Conservation (phyloP, 2,329 filamentous ascomycete genomes). For the Ilyonectria sp. region DNA sequence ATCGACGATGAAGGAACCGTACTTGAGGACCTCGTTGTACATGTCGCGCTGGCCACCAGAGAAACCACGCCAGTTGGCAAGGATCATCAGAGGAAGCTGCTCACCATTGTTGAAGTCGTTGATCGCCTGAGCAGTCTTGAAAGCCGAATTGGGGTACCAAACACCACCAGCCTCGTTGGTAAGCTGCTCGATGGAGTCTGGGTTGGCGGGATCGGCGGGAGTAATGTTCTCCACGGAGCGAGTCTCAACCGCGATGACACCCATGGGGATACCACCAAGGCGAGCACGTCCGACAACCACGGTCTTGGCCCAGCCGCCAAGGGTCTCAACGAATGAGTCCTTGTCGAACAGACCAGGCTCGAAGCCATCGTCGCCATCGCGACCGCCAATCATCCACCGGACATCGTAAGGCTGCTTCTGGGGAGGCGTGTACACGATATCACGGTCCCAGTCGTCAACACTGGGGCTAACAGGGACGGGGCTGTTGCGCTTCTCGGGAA, state of each 20-base stretch:
- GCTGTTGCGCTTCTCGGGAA: conserved; percentile 94
- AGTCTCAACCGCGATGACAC: conserved; percentile 97
- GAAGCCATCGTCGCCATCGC: conserved; percentile 84
- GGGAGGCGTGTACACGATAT: conserved; percentile 86
- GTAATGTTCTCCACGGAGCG: conserved; percentile 97
- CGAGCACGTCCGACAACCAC: conserved; percentile 97
- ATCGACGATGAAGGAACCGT: conserved; percentile 98
- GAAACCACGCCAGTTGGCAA: conserved; percentile 99
- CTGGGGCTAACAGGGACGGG: conserved; percentile 93
- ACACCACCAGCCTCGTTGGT: conserved; percentile 96
- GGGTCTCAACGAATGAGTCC: conserved; percentile 95
- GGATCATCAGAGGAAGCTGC: conserved; percentile 98
- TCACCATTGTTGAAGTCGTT: conserved; percentile 99
- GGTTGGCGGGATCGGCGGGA: conserved; percentile 96
- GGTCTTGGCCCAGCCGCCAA: conserved; percentile 96
- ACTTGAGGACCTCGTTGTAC: conserved; percentile 99
- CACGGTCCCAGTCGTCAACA: conserved; percentile 91
- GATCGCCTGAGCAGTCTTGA: conserved; percentile 99
- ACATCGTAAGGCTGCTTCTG: conserved; percentile 93
- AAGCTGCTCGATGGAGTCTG: conserved; percentile 97
- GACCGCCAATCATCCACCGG: conserved; percentile 90
- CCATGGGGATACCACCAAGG: conserved; percentile 96
- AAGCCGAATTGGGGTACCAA: conserved; percentile 99
- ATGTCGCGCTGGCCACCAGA: conserved; percentile 99
- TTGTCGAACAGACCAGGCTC: conserved; percentile 95